These are phyloP conservation scores for Clarkia xantiana DNA, from an alignment of 345 rosid genomes.

Conservation along the genomic window DNA sequence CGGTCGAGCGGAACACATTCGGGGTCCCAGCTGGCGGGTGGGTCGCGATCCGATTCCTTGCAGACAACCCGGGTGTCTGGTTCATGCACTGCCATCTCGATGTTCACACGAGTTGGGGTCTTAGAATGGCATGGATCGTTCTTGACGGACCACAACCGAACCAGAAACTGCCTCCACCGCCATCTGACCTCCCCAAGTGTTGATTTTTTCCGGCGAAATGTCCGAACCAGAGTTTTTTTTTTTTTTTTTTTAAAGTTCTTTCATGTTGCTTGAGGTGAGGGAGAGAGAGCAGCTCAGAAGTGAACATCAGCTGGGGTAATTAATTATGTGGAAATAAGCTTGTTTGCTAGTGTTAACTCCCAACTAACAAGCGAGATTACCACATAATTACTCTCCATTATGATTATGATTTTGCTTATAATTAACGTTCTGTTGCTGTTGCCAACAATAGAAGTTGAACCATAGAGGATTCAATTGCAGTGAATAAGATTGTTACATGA, in stretches of 20 bases:
- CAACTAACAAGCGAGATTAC: not conserved
- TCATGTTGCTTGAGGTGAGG: slow-evolving; percentile 4
- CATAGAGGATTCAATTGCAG: too few relatives aligned
- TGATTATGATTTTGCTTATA: slow-evolving; percentile 7
- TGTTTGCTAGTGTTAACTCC: slow-evolving; percentile 3
- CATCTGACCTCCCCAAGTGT: slow-evolving; percentile 59
- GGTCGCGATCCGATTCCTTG: slow-evolving; percentile 54
- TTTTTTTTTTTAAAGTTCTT: too few relatives aligned
- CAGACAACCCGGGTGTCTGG: slow-evolving; percentile 66
- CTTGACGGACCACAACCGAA: slow-evolving; percentile 43
- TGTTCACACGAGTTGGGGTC: slow-evolving; percentile 59
- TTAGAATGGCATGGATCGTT: slow-evolving; percentile 66
- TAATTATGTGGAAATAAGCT: not conserved
- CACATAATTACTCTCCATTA: not conserved
- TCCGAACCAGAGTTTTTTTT: not conserved
- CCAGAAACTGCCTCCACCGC: slow-evolving; percentile 59
- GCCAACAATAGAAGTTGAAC: too few relatives aligned
- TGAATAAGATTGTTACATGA: too few relatives aligned
- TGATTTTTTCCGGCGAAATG: slow-evolving; percentile 10
- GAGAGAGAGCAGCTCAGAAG: slow-evolving; percentile 1
- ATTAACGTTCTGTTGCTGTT: slow-evolving; percentile 5
- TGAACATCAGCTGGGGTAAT: not conserved
- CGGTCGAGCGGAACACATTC: slow-evolving; percentile 53
- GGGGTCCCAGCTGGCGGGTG: slow-evolving; percentile 65
- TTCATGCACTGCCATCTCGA: slow-evolving; percentile 66